A percentile compares a stretch with the other conserved stretches of the same genome.
Conservation (phyloP, 331 rosid species). For the Malus hybrid region DNA sequence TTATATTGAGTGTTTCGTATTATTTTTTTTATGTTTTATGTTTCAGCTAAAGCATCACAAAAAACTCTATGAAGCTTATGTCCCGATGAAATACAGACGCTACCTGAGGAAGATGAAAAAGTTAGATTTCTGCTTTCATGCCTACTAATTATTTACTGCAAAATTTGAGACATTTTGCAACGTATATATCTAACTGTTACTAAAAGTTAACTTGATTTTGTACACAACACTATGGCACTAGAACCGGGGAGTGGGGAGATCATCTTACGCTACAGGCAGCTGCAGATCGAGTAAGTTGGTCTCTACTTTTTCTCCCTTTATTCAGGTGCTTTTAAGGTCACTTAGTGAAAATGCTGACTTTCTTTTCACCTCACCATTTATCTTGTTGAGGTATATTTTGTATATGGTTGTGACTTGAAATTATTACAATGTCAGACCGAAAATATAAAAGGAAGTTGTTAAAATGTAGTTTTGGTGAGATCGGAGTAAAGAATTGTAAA, state of each 20-base stretch:
- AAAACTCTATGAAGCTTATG: conserved; percentile 76
- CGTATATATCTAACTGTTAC: conserved; percentile 3
- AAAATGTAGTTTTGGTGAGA: neutral
- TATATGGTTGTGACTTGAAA: neutral
- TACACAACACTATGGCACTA: conserved; percentile 26
- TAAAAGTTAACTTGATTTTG: conserved; percentile 23
- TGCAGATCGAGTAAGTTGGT: conserved; percentile 74
- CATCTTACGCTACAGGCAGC: conserved; percentile 94
- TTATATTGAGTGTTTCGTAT: no score
- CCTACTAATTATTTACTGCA: conserved; percentile 18
- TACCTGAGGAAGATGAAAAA: conserved; percentile 88
- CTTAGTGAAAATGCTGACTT: neutral
- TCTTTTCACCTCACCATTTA: neutral
- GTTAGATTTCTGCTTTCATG: conserved; percentile 46
- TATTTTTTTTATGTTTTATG: neutral
- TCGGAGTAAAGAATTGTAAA: neutral
- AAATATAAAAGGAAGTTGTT: no score
- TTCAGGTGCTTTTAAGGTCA: neutral
- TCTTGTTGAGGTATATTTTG: neutral
- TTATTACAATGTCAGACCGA: neutral
- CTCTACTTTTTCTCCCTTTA: neutral
- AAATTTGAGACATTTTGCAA: conserved; percentile 10
- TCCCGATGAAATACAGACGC: conserved; percentile 75
- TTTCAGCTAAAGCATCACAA: conserved; percentile 73
- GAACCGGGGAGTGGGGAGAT: conserved; percentile 99